A percentile compares a stretch with the other conserved stretches of the same genome.
Conservation (phyloP, 148 eudicot genomes). For the Bassia scoparia region DNA sequence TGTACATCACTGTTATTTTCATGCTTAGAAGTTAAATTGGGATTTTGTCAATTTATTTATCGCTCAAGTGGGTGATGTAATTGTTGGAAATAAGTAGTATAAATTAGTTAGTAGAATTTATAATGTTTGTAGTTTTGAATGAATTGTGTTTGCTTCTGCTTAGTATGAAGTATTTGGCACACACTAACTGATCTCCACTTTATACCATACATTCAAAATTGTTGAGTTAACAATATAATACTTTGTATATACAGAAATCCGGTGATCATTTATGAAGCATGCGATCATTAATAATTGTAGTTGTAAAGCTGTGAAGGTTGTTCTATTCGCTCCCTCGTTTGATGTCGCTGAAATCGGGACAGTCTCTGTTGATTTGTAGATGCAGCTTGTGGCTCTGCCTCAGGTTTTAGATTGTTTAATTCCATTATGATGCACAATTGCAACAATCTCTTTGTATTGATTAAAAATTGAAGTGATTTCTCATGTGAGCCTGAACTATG, state of each 20-base stretch:
- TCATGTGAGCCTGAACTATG: neutral
- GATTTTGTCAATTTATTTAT: neutral
- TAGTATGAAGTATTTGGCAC: slow-evolving; percentile 3
- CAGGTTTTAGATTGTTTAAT: too few relatives aligned
- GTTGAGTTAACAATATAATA: too few relatives aligned
- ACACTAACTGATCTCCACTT: neutral
- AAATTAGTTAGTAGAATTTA: slow-evolving; percentile 14
- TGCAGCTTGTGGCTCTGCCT: too few relatives aligned
- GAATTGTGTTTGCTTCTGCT: neutral
- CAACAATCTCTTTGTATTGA: neutral
- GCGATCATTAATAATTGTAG: neutral
- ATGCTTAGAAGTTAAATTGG: neutral
- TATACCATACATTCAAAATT: neutral
- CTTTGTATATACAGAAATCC: too few relatives aligned
- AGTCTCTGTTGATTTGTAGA: too few relatives aligned
- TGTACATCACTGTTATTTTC: neutral
- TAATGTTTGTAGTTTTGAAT: slow-evolving; percentile 5
- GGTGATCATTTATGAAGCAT: too few relatives aligned
- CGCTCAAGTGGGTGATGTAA: neutral
- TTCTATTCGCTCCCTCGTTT: neutral
- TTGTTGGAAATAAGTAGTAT: neutral
- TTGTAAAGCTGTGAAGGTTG: too few relatives aligned
- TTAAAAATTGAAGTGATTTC: neutral
- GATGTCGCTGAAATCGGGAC: too few relatives aligned
- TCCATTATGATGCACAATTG: too few relatives aligned